Percentiles rank a stretch among this genome's conserved stretches.
Evolutionary conservation across 257 asterid species (phyloP).

Genomic region (Primulina eburnea): DNA sequence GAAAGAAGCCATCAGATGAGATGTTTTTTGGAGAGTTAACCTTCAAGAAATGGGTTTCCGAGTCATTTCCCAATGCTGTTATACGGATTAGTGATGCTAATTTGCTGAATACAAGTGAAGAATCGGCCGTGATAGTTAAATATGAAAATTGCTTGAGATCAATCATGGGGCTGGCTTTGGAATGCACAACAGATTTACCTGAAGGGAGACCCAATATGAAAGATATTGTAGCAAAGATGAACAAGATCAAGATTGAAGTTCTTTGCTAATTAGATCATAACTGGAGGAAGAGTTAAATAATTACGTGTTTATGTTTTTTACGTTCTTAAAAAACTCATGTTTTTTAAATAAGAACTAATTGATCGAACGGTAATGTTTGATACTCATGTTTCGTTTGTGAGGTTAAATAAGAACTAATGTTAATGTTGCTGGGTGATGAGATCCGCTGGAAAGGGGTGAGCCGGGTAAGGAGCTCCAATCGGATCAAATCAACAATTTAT

Average conservation of each 20-base stretch:
- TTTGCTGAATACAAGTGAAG: not conserved
- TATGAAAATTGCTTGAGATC: not conserved
- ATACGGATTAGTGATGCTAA: not conserved
- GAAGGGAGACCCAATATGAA: slow-evolving; percentile 14
- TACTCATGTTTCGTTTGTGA: no score
- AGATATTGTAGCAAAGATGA: not conserved
- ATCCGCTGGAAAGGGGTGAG: no score
- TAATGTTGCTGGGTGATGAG: no score
- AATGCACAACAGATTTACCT: not conserved
- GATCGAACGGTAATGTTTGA: no score
- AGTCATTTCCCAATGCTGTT: not conserved
- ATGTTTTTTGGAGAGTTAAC: not conserved
- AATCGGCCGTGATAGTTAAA: not conserved
- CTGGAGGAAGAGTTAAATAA: no score
- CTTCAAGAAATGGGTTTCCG: not conserved
- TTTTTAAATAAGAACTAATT: no score
- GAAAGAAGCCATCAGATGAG: not conserved
- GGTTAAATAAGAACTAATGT: no score
- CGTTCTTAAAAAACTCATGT: no score
- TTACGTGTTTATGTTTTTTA: no score
- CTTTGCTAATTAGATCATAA: not conserved
- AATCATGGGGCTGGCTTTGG: not conserved
- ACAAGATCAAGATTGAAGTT: slow-evolving; percentile 1
- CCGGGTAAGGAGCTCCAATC: no score
- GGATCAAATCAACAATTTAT: no score